Evolutionary conservation across 2,329 filamentous ascomycete genomes (phyloP), one percentile per base, ranked within the genome.

Genomic region (Setomelanomma holmii): DNA sequence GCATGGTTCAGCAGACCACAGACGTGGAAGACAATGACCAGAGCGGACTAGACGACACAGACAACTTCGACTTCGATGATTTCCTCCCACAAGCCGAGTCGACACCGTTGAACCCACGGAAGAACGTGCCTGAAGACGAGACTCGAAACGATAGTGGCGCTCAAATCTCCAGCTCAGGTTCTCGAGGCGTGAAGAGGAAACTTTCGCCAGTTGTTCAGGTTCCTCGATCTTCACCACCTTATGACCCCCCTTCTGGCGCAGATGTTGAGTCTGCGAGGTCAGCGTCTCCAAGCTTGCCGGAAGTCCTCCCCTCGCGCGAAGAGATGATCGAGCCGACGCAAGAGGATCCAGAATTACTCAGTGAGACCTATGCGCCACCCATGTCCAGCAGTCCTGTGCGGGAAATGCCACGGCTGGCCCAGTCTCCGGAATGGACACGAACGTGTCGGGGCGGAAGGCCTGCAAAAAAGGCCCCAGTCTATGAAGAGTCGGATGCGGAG

Each of bases 21-120:
- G 70, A 76, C 47, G 73, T 78, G 10, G 77, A 83, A 19, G 80
- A 83, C 24, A 73, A 76, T 16, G 30, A 76, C 71, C 3, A 77
- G 71, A 44, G 74, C 73, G 49, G 80, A 74, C 58, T 83, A 73
- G 62, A 83, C 72, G 42, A 78, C 69, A 64, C 66, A 14, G 65
- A 60, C 40, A 64, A 70, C 19, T 60, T 71, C n/a, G 68, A 71
- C 42, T 63, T 71, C 16, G 68, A 72, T 40, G 67, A 71, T 60
- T 88, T 85, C 65, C 81, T 78, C 45, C 87, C 82, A 0, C 86
- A 89, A 50, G 86, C 85, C 22, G 86, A 89, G 74, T 88, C 86
- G 14, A 90, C 88, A 5, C 87, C 88, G 3, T 65, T 88, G 21
- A 82, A 85, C 51, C 73, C 81, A 17, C 58, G 61, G 16, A 69